These are phyloP conservation scores for Brettanomyces naardenensis DNA, from an alignment of 805 yeast species.

Conservation along the genomic window DNA sequence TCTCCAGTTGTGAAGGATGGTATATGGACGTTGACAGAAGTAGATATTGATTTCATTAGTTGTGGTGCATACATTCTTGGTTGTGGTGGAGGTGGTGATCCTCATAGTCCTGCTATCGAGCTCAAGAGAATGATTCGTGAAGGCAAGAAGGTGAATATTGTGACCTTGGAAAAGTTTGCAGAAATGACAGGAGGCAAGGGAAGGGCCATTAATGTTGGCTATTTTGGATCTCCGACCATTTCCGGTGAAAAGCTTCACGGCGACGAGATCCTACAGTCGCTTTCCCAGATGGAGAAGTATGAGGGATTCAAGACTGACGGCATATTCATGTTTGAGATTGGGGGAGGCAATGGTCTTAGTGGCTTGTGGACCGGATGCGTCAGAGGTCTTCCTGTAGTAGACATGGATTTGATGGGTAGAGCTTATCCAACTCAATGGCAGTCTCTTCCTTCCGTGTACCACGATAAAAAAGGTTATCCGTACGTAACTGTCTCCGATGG, in stretches of 20 bases:
- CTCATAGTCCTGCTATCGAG: conserved; percentile 30
- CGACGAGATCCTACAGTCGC: conserved; percentile 27
- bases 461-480: conserved; percentile 34
- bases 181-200: conserved; percentile 20
- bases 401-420: conserved; percentile 38
- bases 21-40: conserved; percentile 32
- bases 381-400: conserved; percentile 19
- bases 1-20: conserved; percentile 12
- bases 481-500: conserved; percentile 34
- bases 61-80: conserved; percentile 41
- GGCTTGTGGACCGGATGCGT: conserved; percentile 19
- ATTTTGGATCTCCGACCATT: conserved; percentile 38
- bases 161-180: conserved; percentile 24
- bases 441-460: conserved; percentile 27
- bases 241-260: conserved; percentile 34
- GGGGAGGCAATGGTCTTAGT: conserved; percentile 35
- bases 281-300: conserved; percentile 22
- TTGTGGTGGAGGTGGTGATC: conserved; percentile 44
- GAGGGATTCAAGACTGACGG: conserved; percentile 24
- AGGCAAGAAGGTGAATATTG: conserved; percentile 28
- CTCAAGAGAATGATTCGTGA: conserved; percentile 24
- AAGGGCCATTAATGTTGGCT: conserved; percentile 28
- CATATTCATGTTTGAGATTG: conserved; percentile 31
- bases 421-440: conserved; percentile 40
- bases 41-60: conserved; percentile 34